Evolutionary conservation across 441 rosid species (phyloP).

Genomic region (Pelargonium myrrhifolium): DNA sequence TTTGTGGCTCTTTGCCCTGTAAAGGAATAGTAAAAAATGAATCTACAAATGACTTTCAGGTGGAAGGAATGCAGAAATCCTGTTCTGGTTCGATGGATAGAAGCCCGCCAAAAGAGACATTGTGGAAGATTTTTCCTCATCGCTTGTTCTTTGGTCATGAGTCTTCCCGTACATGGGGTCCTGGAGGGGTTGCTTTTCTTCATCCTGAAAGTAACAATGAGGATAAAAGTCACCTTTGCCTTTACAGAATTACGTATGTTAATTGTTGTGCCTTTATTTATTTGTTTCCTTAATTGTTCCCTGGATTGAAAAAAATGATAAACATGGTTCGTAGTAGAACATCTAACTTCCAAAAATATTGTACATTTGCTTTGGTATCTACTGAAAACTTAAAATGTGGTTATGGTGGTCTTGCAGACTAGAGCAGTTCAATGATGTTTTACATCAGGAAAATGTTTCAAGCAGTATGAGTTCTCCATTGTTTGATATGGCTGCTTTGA

Average conservation of each 20-base stretch:
- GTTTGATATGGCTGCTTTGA: slow-evolving; percentile 45
- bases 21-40: slow-evolving; percentile 1
- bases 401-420: slow-evolving; percentile 40
- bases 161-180: slow-evolving; percentile 57
- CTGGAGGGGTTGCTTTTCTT: slow-evolving; percentile 83
- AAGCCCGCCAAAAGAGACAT: slow-evolving; percentile 56
- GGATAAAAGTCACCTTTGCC: slow-evolving; percentile 48
- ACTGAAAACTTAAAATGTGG: neutral
- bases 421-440: slow-evolving; percentile 89
- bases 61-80: slow-evolving; percentile 62
- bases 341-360: neutral
- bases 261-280: slow-evolving; percentile 4
- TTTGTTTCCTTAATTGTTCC: slow-evolving; percentile 8
- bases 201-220: slow-evolving; percentile 41
- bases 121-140: slow-evolving; percentile 67
- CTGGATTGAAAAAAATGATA: neutral
- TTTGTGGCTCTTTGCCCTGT: neutral
- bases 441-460: slow-evolving; percentile 59
- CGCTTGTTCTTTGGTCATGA: slow-evolving; percentile 75
- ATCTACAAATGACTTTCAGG: slow-evolving; percentile 30
- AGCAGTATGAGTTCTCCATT: slow-evolving; percentile 34
- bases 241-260: slow-evolving; percentile 77
- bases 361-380: neutral
- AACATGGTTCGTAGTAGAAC: neutral
- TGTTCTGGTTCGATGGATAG: slow-evolving; percentile 71